These are phyloP conservation scores for Arxiozyma heterogenica DNA, from an alignment of 1,139 yeast species.

Conservation along the genomic window DNA sequence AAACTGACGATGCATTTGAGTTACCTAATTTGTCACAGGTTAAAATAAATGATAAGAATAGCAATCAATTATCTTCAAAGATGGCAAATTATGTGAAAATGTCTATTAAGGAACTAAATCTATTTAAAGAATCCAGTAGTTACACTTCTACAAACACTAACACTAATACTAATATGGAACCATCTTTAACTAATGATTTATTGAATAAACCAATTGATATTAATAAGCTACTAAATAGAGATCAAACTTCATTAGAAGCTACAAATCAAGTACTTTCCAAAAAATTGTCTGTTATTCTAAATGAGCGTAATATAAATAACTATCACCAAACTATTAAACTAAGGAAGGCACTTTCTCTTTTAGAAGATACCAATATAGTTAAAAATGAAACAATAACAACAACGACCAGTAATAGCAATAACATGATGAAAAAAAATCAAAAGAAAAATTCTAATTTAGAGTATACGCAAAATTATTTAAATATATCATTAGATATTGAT, in stretches of 20 bases:
- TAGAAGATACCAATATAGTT: slow-evolving; percentile 36
- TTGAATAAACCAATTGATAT: not conserved
- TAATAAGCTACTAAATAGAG: not conserved
- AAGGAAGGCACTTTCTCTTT: slow-evolving; percentile 34
- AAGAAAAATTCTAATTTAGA: not conserved
- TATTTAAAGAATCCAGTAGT: not conserved
- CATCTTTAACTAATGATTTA: not conserved
- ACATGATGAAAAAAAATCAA: not conserved
- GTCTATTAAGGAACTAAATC: slow-evolving; percentile 5
- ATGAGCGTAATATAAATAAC: slow-evolving; percentile 41
- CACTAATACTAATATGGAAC: not conserved
- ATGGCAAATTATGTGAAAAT: slow-evolving; percentile 8
- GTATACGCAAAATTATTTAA: not conserved
- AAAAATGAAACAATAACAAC: slow-evolving; percentile 7
- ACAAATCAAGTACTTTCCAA: slow-evolving; percentile 34
- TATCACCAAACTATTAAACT: slow-evolving; percentile 36
- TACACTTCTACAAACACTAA: slow-evolving; percentile 3
- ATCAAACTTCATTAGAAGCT: slow-evolving; percentile 8
- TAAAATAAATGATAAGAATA: not conserved
- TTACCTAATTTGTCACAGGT: not conserved
- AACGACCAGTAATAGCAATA: not conserved
- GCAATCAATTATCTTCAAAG: slow-evolving; percentile 1
- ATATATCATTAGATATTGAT: slow-evolving; percentile 29
- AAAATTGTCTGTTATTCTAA: slow-evolving; percentile 45
- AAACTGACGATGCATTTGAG: not conserved